Evolutionary conservation across 1,139 yeast genomes (phyloP), one percentile per base, ranked within the genome.

Genomic region (Zygosaccharomyces pseudobailii): DNA sequence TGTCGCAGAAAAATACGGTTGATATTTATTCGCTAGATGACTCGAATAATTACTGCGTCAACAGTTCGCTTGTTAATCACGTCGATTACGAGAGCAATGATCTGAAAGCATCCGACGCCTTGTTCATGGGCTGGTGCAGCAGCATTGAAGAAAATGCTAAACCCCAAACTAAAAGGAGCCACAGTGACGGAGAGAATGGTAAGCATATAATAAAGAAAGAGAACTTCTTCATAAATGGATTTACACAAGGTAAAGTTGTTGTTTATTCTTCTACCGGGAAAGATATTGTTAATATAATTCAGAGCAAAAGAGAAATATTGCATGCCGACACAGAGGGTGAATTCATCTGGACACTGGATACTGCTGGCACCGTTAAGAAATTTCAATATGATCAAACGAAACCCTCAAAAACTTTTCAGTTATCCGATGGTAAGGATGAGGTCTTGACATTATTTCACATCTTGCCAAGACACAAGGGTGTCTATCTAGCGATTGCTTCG

Each of bases 1-100:
- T 56, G 8, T 46, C 58, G 5, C 67, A 63, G 47, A 65, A 60
- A 48, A 60, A 58, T 45, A 51, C 52, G 6, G 56, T 65, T 31
- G 65, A 63, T 47, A 48, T 65, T 9, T 65, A 65, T 43, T 68
- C 69, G 32, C 44, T 65, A 40, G 64, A 61, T 49, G 45, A 57
- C 2, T 36, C 56, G 3, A 58, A 55, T 19, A 49, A 56, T 10
- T 62, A 58, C 40, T 51, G 51, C 20, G 57, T 62, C 7, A 62
- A 57, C 25, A 65, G 67, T 48, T 62, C 68, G 2, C 47, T 58
- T 22, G 66, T 62, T 3, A 53, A 50, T 36, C 58, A 55, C 27
- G 53, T 65, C 6, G 67, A 62, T 35, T 65, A 62, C 44, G 69
- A 65, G 38, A 55, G 48, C 17, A 57, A 59, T 32, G 69, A 63